phyloP scores from a whole-genome alignment of 208 protist genomes.

The Trypanosoma congolense region DNA sequence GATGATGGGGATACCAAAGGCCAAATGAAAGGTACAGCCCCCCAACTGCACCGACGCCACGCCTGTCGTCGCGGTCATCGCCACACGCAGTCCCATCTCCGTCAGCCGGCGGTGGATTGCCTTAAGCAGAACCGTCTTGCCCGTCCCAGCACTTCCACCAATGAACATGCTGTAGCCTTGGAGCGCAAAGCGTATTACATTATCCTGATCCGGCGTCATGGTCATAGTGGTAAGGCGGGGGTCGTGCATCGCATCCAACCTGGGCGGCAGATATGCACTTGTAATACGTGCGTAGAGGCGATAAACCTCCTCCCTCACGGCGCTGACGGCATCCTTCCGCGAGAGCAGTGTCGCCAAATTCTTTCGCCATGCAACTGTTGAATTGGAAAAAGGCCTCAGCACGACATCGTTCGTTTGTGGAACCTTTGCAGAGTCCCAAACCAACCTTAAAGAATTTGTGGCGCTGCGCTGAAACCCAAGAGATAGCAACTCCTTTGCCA shows the following conservation, averaged over 20 bases:
- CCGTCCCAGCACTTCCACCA: constrained; percentile 86
- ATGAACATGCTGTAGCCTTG: constrained; percentile 75
- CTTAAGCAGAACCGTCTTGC: constrained; percentile 87
- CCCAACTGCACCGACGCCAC: constrained; percentile 86
- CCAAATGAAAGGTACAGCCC: constrained; percentile 89
- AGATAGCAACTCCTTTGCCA: constrained; percentile 25
- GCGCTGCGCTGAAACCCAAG: constrained; percentile 53
- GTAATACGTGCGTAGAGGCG: constrained; percentile 48
- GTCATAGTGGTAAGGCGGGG: constrained; percentile 22
- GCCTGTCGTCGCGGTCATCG: constrained; percentile 86
- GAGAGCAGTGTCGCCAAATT: constrained; percentile 40
- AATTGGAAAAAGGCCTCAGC: constrained; percentile 21
- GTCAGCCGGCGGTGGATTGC: constrained; percentile 59
- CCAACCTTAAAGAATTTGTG: constrained; percentile 54
- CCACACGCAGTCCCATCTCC: constrained; percentile 65
- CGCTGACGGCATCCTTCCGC: constrained; percentile 44
- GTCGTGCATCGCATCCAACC: constrained; percentile 66
- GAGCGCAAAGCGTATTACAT: constrained; percentile 54
- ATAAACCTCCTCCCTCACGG: constrained; percentile 38
- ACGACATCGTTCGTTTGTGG: constrained; percentile 16
- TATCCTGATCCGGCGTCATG: constrained; percentile 74
- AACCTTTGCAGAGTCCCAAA: constrained; percentile 43
- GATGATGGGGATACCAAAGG: constrained; percentile 68
- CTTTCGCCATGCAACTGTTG: constrained; percentile 32
- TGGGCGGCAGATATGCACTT: constrained; percentile 64